These are phyloP conservation scores for Lanmaoa rubissima DNA, from an alignment of 768 basidiomycete species.

Conservation along the genomic window DNA sequence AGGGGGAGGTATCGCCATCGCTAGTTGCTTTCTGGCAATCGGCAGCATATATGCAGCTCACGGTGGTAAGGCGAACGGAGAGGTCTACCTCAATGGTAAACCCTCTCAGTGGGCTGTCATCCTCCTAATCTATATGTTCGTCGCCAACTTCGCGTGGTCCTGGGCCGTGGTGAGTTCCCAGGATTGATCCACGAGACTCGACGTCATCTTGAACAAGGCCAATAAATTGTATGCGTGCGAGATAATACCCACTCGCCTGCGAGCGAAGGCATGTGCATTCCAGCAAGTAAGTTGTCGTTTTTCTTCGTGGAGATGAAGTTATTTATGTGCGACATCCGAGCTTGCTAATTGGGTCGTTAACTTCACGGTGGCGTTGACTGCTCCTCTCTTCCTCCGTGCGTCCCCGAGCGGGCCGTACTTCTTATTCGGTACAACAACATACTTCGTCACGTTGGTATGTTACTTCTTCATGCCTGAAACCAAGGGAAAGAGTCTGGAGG, in stretches of 20 bases:
- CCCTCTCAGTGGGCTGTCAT: conserved; percentile 39
- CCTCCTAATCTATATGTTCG: conserved; percentile 46
- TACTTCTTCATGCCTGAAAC: conserved; percentile 43
- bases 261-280: conserved; percentile 42
- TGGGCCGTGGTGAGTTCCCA: conserved; percentile 40
- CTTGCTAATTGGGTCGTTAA: conserved; percentile 36
- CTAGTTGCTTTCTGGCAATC: conserved; percentile 40
- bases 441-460: conserved; percentile 39
- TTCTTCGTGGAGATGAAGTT: neutral
- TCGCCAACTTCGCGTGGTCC: conserved; percentile 40
- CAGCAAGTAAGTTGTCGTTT: conserved; percentile 39
- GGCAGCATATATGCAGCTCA: conserved; percentile 43
- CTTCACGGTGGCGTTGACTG: conserved; percentile 44
- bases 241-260: conserved; percentile 47
- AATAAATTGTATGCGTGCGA: conserved; percentile 43
- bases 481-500: conserved; percentile 43
- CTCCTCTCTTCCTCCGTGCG: conserved; percentile 44
- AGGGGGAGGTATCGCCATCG: conserved; percentile 41
- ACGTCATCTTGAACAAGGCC: conserved; percentile 17
- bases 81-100: conserved; percentile 24
- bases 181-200: neutral
- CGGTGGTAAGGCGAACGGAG: conserved; percentile 30
- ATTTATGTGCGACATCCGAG: conserved; percentile 13
- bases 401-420: conserved; percentile 49
- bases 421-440: conserved; percentile 40